Evolutionary conservation across 2,329 filamentous ascomycete species (phyloP), one percentile per base, ranked within the genome.

Genomic region (Aspergillus carbonarius): DNA sequence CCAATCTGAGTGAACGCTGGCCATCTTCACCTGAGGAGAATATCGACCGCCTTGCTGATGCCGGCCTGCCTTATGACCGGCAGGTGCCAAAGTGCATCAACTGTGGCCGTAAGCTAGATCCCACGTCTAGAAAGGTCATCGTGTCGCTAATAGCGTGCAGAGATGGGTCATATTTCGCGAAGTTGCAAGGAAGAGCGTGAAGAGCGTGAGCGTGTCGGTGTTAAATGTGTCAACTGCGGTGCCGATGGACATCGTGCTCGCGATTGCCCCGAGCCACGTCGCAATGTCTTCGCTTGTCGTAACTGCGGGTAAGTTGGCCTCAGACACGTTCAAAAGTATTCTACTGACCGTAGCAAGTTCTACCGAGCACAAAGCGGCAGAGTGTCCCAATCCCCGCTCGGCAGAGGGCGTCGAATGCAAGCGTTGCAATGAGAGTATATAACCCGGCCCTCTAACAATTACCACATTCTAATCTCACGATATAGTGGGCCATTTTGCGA

Each of bases 141-240:
- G 20, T n/a, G 10, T 6, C 9, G 50, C 57, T 64, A 32, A 60
- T 25, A 4, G 17, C 5, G 8, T 12, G 30, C 55, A 79, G 79
- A 81, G 65, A 65, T 82, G 60, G 82, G 83, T 5, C 83, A 85
- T 63, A 71, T 66, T 35, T 52, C 69, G 7, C 78, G 76, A 48
- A 67, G 64, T n/a, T 85, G 83, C 72, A 74, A 77, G 42, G 68
- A 83, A 61, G 82, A 84, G 60, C 74, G 74, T 57, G 56, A 62
- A 0, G 69, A 72, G 20, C 60, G 66, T 5, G 78, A 79, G 20
- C 75, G 73, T 48, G 68, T 78, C 17, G 74, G 76, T 49, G 77
- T 84, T 59, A 78, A 77, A 48, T 85, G 83, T 66, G 73, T 76
- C 56, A 81, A 83, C 61, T 85, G 82, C 64, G 71, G 68, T 18